Evolutionary conservation across 2,329 filamentous ascomycete species (phyloP).

Genomic region (Scleromitrula shiraiana): DNA sequence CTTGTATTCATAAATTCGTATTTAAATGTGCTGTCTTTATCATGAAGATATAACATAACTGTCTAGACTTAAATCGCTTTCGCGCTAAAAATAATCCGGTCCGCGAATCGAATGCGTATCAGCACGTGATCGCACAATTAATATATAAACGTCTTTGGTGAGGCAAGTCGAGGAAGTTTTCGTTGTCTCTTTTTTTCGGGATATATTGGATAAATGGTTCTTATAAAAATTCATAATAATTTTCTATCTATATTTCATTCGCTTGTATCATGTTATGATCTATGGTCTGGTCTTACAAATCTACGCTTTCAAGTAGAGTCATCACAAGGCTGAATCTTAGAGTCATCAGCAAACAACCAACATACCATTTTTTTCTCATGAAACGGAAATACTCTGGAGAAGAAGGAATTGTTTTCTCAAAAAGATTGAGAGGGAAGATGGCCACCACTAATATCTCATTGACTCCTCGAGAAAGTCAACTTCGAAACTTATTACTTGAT

Average conservation of each 20-base stretch:
- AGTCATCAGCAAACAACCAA: slow-evolving; percentile 13
- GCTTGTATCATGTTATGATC: background rate
- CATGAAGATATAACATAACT: background rate
- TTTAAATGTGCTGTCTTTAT: background rate
- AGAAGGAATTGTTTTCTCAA: slow-evolving; percentile 9
- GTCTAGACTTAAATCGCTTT: background rate
- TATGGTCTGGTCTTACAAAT: background rate
- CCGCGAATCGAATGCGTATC: background rate
- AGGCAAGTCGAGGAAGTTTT: background rate
- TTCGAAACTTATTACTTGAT: slow-evolving; percentile 72
- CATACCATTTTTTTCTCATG: slow-evolving; percentile 20
- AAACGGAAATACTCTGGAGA: slow-evolving; percentile 30
- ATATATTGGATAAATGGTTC: too few relatives aligned
- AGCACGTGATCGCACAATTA: background rate
- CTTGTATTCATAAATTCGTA: background rate
- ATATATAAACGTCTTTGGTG: background rate
- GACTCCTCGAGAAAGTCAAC: slow-evolving; percentile 60
- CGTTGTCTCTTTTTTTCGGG: background rate
- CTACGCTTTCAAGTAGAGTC: background rate
- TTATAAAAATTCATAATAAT: too few relatives aligned
- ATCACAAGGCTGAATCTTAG: slow-evolving; percentile 1
- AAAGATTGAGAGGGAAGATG: slow-evolving; percentile 18
- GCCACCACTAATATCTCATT: slow-evolving; percentile 41
- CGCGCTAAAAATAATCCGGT: slow-evolving; percentile 9
- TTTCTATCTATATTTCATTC: too few relatives aligned